Evolutionary conservation across 495 filamentous ascomycete genomes (phyloP).

Genomic region (Paragyromitra xinjiangensis): DNA sequence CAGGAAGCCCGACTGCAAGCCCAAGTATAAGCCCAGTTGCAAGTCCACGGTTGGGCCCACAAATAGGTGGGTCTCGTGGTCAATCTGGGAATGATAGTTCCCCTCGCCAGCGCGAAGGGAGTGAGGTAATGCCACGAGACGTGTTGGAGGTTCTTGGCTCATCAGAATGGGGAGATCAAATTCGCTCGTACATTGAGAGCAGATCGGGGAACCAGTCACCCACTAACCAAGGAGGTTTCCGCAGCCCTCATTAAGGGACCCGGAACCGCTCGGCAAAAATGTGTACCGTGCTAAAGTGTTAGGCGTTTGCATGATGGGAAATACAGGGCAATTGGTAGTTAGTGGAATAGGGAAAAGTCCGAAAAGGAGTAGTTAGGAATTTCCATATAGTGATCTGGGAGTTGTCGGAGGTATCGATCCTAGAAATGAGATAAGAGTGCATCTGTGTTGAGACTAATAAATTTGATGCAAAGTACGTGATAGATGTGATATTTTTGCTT

Average conservation of each 20-base stretch:
- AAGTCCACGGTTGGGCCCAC: constrained; percentile 38
- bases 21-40: constrained; percentile 46
- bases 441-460: constrained; percentile 10
- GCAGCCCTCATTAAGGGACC: constrained; percentile 24
- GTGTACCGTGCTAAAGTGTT: not conserved
- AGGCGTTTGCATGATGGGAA: constrained; percentile 21
- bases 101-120: constrained; percentile 21
- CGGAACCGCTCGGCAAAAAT: not conserved
- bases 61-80: constrained; percentile 13
- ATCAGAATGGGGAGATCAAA: constrained; percentile 55
- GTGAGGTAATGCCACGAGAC: constrained; percentile 47
- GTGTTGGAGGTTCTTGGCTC: constrained; percentile 50
- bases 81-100: constrained; percentile 9
- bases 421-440: no score
- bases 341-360: not conserved
- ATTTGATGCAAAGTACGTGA: not conserved
- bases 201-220: constrained; percentile 41
- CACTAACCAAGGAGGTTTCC: constrained; percentile 23
- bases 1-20: constrained; percentile 41
- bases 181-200: constrained; percentile 51
- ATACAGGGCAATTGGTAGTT: not conserved
- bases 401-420: not conserved
- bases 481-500: not conserved
- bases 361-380: not conserved
- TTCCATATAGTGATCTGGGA: not conserved